Base-by-base conservation (phyloP, 495 filamentous ascomycete genomes). In the Acidiella bohemica region DNA sequence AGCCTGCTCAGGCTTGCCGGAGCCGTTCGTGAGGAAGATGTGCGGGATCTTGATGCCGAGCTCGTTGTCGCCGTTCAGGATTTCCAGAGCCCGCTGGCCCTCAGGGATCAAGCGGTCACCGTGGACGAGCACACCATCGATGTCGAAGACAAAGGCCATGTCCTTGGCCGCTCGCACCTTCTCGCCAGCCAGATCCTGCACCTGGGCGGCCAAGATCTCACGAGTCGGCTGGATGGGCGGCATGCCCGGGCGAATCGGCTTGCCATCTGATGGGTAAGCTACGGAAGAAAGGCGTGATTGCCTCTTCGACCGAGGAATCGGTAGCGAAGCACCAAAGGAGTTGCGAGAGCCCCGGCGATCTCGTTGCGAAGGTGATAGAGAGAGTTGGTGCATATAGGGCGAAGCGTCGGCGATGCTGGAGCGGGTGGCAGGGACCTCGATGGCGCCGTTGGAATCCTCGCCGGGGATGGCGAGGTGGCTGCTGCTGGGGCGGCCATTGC, bases 311-410 rank as follows among this genome's bases (percentile, higher is more conserved):
- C 73, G 63, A 22, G 80, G 81, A 43, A 86, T 87, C 27, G 80
- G 81, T 9, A 87, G 72, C 12, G 78, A 73, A 27, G 78, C 67
- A 34, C 80, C 81, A 51, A 87, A 84, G 10, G 80, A 85, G 70
- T 84, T 87, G 44, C 80, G 71, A 24, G 81, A 84, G 17, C 73
- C 65, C 33, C 80, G 64, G 25, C 80, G 65, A 39, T 77, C 72
- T 57, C 70, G 73, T 58, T 71, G 69, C 2, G 80, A 84, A 5
- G 79, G 80, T 3, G 69, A 58, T 21, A 76, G 56, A 46, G 75
- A 80, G 57, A 85, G 63, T 42, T 71, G 70, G 65, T 84, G 80
- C 80, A 84, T 84, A 60, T 75, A 76, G 38, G 71, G 62, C 18
- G 72, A 64, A 20, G 75, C 72, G 62, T 85, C 74, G 13, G 78